Evolutionary conservation across 345 rosid genomes (phyloP).

Genomic region (Dipteronia dyeriana): DNA sequence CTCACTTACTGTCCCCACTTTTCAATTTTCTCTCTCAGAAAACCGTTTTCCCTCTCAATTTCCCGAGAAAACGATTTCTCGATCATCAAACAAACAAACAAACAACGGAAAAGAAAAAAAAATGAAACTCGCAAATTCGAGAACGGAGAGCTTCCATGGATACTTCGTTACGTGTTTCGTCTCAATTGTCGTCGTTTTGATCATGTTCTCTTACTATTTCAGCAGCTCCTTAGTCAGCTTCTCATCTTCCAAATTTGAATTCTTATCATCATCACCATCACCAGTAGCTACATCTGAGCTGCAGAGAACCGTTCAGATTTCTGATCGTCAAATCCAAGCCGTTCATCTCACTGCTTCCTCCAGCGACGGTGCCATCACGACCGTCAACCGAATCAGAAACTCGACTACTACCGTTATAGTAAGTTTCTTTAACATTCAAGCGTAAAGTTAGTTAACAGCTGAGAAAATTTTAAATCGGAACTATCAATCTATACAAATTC

Average conservation of each 20-base stretch:
- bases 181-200: conserved; percentile 27
- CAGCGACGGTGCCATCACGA: conserved; percentile 3
- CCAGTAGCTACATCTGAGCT: conserved; percentile 31
- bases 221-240: conserved; percentile 29
- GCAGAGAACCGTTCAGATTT: conserved; percentile 26
- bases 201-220: conserved; percentile 21
- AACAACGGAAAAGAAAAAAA: background rate
- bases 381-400: conserved; percentile 18
- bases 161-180: conserved; percentile 10
- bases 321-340: conserved; percentile 36
- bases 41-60: conserved; percentile 11
- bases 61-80: conserved; percentile 24
- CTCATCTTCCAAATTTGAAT: conserved; percentile 26
- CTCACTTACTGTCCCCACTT: background rate
- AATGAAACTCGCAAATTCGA: background rate
- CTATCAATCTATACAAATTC: background rate
- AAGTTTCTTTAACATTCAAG: conserved; percentile 1
- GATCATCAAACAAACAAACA: conserved; percentile 34
- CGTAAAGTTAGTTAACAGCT: background rate
- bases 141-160: background rate
- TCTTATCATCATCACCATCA: background rate
- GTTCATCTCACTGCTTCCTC: conserved; percentile 24
- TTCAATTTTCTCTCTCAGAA: background rate
- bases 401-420: conserved; percentile 17
- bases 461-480: background rate